These are phyloP conservation scores for Lachnellula occidentalis DNA, from an alignment of 2,329 filamentous ascomycete species.

Conservation along the genomic window DNA sequence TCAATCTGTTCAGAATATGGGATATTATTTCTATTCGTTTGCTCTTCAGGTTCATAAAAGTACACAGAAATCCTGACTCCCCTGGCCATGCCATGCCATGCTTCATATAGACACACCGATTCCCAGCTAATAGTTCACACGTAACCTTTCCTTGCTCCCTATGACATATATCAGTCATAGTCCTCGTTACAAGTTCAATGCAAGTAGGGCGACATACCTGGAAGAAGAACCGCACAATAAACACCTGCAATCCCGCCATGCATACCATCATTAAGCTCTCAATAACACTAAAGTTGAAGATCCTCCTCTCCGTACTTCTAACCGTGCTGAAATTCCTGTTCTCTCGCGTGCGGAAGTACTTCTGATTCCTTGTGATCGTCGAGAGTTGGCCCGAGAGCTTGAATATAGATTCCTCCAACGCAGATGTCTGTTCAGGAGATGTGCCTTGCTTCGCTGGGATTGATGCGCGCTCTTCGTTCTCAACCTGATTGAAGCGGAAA, in stretches of 20 bases:
- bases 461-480: slow-evolving; percentile 78
- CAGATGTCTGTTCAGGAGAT: slow-evolving; percentile 79
- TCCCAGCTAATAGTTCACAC: slow-evolving; percentile 43
- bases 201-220: slow-evolving; percentile 50
- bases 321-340: slow-evolving; percentile 99
- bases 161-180: slow-evolving; percentile 5
- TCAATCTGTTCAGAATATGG: not conserved
- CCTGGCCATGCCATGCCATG: slow-evolving; percentile 11
- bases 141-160: slow-evolving; percentile 65
- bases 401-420: slow-evolving; percentile 89
- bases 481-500: slow-evolving; percentile 54
- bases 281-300: slow-evolving; percentile 95
- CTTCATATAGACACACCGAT: slow-evolving; percentile 1
- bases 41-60: slow-evolving; percentile 13
- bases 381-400: slow-evolving; percentile 91
- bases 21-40: slow-evolving; percentile 10
- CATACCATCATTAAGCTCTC: slow-evolving; percentile 86
- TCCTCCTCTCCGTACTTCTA: slow-evolving; percentile 87
- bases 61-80: slow-evolving; percentile 19
- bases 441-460: slow-evolving; percentile 86
- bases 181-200: slow-evolving; percentile 13
- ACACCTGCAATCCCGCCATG: slow-evolving; percentile 95
- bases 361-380: slow-evolving; percentile 93
- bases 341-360: slow-evolving; percentile 98
- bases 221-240: slow-evolving; percentile 98